Percentiles rank a stretch among this genome's conserved stretches.
Evolutionary conservation across 1,284 basidiomycete species (phyloP).

Genomic region (Microbotryum lychnidis-dioicae): DNA sequence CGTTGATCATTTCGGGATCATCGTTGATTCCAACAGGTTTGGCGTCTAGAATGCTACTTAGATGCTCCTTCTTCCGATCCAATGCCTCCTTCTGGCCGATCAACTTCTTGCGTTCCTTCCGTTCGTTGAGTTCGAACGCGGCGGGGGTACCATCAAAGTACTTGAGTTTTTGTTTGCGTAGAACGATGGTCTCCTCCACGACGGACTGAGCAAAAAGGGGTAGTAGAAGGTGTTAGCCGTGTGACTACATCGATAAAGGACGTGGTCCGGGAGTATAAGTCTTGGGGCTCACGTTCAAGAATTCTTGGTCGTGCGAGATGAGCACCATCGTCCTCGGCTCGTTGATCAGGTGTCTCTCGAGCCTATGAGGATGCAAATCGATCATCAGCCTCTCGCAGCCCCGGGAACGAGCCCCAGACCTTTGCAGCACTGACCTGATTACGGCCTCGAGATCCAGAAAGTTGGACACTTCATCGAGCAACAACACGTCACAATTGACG

Average conservation of each 20-base stretch:
- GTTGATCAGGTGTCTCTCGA: conserved; percentile 50
- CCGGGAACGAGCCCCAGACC: conserved; percentile 37
- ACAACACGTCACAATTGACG: conserved; percentile 43
- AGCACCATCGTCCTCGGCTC: conserved; percentile 50
- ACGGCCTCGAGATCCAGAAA: conserved; percentile 37
- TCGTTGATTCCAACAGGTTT: no score
- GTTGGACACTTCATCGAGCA: conserved; percentile 46
- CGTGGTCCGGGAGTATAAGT: no score
- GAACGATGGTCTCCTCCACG: conserved; percentile 58
- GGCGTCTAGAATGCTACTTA: conserved; percentile 18
- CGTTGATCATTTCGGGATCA: no score
- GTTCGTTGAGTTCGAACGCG: conserved; percentile 51
- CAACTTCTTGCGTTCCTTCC: conserved; percentile 48
- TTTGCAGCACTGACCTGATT: background rate
- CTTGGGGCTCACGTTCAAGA: conserved; percentile 46
- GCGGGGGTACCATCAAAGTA: conserved; percentile 52
- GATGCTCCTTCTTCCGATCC: conserved; percentile 51
- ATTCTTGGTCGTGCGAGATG: conserved; percentile 62
- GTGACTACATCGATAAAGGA: no score
- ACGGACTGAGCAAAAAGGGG: conserved; percentile 36
- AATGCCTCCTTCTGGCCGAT: conserved; percentile 51
- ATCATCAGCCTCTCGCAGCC: conserved; percentile 20
- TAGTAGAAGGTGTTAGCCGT: no score
- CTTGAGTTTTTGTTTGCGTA: conserved; percentile 51
- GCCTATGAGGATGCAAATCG: conserved; percentile 27